phyloP scores from a whole-genome alignment of 1,139 yeast species.

The Taphrina betulina region DNA sequence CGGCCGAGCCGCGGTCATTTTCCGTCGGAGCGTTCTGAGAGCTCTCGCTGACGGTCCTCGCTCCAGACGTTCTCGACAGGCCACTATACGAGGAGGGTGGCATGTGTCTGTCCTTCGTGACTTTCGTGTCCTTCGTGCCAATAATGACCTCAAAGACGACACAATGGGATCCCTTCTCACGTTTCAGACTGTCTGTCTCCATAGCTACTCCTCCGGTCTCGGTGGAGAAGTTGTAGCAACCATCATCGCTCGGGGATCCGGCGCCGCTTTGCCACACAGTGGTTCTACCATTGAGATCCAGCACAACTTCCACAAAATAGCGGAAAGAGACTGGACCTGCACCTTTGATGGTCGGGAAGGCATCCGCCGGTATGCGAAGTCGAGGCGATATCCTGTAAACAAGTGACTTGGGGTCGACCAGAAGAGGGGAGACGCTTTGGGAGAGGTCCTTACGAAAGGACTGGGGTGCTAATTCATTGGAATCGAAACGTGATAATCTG shows the following conservation, averaged over 20 bases:
- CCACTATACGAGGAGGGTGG: background rate
- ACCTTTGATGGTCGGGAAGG: constrained; percentile 78
- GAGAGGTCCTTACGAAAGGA: constrained; percentile 77
- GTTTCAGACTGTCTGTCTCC: constrained; percentile 22
- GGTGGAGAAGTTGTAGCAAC: background rate
- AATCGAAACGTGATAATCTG: constrained; percentile 73
- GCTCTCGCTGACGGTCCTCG: background rate
- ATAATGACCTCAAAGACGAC: constrained; percentile 24
- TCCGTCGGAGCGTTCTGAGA: too few species aligned
- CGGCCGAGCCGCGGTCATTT: background rate
- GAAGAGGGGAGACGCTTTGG: constrained; percentile 75
- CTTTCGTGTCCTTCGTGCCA: constrained; percentile 20
- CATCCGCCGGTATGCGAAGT: constrained; percentile 75
- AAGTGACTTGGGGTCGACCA: constrained; percentile 66
- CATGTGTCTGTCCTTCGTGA: background rate
- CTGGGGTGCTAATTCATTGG: constrained; percentile 57
- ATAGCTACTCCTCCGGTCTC: background rate
- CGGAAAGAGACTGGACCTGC: constrained; percentile 72
- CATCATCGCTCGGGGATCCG: background rate
- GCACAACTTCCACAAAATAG: constrained; percentile 77
- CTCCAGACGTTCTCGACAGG: background rate
- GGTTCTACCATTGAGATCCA: constrained; percentile 58
- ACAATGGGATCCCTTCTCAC: constrained; percentile 21
- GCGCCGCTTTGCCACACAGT: constrained; percentile 11
- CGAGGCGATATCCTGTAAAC: constrained; percentile 61